These are phyloP conservation scores for Simmondsia chinensis DNA, from an alignment of 148 eudicot genomes.

Conservation along the genomic window DNA sequence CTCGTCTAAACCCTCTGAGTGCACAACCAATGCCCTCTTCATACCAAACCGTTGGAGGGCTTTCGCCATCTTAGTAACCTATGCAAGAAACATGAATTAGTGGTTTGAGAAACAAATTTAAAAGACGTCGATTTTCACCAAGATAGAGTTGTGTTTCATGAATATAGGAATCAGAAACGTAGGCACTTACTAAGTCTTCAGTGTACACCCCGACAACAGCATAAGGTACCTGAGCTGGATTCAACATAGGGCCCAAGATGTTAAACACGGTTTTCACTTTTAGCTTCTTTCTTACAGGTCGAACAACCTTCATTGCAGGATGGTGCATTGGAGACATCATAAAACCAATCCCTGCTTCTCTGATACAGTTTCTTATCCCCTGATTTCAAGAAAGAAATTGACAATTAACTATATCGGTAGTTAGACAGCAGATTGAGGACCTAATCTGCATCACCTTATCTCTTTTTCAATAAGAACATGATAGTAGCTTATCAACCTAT, in stretches of 20 bases:
- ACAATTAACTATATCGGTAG: not conserved
- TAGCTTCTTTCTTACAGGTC: constrained; percentile 82
- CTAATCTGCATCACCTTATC: too few relatives aligned
- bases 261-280: constrained; percentile 90
- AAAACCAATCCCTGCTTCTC: constrained; percentile 86
- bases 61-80: constrained; percentile 88
- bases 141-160: not conserved
- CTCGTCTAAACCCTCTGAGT: constrained; percentile 90
- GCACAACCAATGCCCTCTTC: constrained; percentile 94
- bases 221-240: constrained; percentile 88
- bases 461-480: too few relatives aligned
- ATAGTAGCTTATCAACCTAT: too few relatives aligned
- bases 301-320: constrained; percentile 95
- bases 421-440: not conserved
- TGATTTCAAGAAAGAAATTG: constrained; percentile 10
- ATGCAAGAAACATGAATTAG: not conserved
- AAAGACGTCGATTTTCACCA: not conserved
- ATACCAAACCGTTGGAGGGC: constrained; percentile 95
- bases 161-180: not conserved
- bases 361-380: constrained; percentile 78
- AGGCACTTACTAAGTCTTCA: constrained; percentile 62
- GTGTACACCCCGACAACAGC: constrained; percentile 95
- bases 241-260: constrained; percentile 91
- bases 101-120: not conserved
- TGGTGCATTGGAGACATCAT: constrained; percentile 97